Evolutionary conservation across 2,329 filamentous ascomycete species (phyloP).

Genomic region (Pestalotiopsis sp.): DNA sequence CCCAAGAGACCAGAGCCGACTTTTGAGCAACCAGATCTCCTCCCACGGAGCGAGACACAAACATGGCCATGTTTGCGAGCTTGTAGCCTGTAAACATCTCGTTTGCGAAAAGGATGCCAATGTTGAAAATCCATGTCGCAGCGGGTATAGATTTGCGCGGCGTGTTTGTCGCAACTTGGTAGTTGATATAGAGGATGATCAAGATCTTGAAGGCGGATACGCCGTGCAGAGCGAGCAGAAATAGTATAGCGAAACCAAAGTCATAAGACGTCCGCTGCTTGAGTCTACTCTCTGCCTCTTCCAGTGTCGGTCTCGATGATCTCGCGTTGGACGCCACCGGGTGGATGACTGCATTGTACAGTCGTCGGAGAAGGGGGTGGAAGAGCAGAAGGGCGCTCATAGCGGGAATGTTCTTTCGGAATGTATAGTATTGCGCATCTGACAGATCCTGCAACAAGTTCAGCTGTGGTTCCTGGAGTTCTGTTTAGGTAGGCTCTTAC

Average conservation of each 20-base stretch:
- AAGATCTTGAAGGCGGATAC: conserved; percentile 84
- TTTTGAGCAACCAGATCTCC: conserved; percentile 41
- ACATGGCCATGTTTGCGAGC: conserved; percentile 63
- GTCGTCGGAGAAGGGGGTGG: conserved; percentile 77
- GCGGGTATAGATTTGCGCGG: conserved; percentile 72
- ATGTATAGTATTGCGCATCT: conserved; percentile 83
- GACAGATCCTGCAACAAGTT: conserved; percentile 71
- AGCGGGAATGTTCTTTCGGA: conserved; percentile 84
- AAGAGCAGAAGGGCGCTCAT: conserved; percentile 73
- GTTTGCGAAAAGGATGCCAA: conserved; percentile 84
- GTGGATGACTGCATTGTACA: conserved; percentile 64
- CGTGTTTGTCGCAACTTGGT: conserved; percentile 72
- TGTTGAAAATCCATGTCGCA: conserved; percentile 88
- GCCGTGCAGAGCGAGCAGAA: conserved; percentile 80
- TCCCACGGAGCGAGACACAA: conserved; percentile 43
- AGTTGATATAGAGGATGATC: conserved; percentile 80
- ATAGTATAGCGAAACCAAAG: conserved; percentile 77
- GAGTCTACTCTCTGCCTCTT: conserved; percentile 59
- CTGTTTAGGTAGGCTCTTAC: conserved; percentile 47
- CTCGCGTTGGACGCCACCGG: conserved; percentile 34
- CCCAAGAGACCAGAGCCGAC: conserved; percentile 60
- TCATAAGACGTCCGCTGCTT: conserved; percentile 81
- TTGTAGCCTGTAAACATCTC: conserved; percentile 81
- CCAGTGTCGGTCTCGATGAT: conserved; percentile 33
- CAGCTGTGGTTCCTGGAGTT: conserved; percentile 8